Conservation (phyloP, 2,329 filamentous ascomycete genomes). For the Keithomyces neogunnii region DNA sequence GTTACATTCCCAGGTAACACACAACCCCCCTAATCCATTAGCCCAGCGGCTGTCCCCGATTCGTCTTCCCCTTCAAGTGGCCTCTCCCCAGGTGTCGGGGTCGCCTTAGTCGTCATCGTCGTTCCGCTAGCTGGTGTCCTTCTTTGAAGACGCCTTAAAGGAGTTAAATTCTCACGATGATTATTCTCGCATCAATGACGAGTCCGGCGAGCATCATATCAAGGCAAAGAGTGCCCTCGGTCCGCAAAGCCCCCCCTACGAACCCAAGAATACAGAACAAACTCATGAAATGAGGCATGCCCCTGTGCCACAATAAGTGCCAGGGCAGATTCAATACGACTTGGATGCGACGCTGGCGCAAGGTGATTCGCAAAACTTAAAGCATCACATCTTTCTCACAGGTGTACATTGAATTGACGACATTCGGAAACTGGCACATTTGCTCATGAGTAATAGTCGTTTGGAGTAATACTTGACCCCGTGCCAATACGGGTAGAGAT, state of each 20-base stretch:
- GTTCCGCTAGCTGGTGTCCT: conserved; percentile 16
- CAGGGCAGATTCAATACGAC: conserved; percentile 6
- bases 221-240: background rate
- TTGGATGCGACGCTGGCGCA: conserved; percentile 5
- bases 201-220: too few relatives aligned
- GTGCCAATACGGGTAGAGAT: background rate
- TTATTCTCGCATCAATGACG: too few relatives aligned
- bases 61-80: conserved; percentile 1
- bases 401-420: background rate
- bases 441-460: background rate
- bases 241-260: background rate
- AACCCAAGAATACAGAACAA: background rate
- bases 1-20: background rate
- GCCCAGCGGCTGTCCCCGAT: background rate
- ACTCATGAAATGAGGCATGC: conserved; percentile 8
- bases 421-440: background rate
- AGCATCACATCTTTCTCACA: background rate
- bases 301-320: conserved; percentile 2
- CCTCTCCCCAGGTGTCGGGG: conserved; percentile 21
- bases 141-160: conserved; percentile 17
- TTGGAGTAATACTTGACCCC: background rate
- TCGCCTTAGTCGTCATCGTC: conserved; percentile 16
- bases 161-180: background rate
- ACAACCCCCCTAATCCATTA: conserved; percentile 3
- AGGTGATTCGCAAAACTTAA: background rate